Base-by-base conservation (phyloP, 345 rosid genomes). In the Bruguiera parviflora region DNA sequence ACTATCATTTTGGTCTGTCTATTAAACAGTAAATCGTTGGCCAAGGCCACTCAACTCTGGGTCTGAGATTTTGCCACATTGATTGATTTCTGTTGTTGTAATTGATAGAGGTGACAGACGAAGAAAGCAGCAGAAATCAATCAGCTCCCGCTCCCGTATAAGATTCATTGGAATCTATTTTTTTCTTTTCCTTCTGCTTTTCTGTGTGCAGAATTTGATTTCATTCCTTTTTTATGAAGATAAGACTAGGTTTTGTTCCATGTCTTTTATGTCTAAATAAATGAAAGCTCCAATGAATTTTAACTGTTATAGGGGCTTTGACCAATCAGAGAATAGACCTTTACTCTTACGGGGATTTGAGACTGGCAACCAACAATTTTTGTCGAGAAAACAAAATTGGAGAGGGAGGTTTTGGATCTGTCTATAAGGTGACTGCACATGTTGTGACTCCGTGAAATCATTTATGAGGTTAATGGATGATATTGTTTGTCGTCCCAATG, bases 371-470 rank as follows among this genome's bases (percentile, higher is more conserved):
- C 10, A 77, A 67, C 29, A 68, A 81, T 73, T 89, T 89, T 71
- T 75, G 77, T 68, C 72, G 58, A 20, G 77, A 76, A 58, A 85
- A 87, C 67, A 87, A 82, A 77, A 75, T 89, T 63, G 96, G 96
- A 35, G 82, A 85, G 71, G 96, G 96, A 22, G 96, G 92, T 70
- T 87, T 87, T 47, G 96, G 92, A 66, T 74, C 74, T 77, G 96
- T 89, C 60, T 89, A 80, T 82, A 87, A 87, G 96, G 96, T 89
- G 78, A 81, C 66, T 79, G 58, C 61, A 58, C 16, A 19, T 16
- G 37, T 21, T 64, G 10, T 39, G 39, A 29, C 43, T n/a, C 52
- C 69, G 8, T 55, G 25, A 18, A 43, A 20, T 53, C 10, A 65
- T 58, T 39, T 22, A 53, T 43, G 28, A 60, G 49, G 59, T 8